Evolutionary conservation across 2,329 filamentous ascomycete genomes (phyloP).

Genomic region (Chaetomium sp.): DNA sequence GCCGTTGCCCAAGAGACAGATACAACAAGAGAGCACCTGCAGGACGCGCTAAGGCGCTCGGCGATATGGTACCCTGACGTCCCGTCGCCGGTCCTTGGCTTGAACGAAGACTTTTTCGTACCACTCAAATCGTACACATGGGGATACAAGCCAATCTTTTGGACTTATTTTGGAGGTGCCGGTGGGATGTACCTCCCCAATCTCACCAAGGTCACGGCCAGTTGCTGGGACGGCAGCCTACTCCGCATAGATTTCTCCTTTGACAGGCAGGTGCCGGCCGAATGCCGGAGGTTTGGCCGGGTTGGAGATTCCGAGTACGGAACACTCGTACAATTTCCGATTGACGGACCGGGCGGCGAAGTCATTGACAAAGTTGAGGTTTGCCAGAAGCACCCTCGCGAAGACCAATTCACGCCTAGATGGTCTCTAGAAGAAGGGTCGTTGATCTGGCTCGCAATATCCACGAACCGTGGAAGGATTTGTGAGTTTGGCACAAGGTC

Average conservation of each 20-base stretch:
- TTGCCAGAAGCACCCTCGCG: neutral
- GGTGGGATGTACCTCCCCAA: neutral
- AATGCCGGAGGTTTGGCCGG: slow-evolving; percentile 1
- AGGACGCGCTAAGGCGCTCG: neutral
- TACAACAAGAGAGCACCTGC: neutral
- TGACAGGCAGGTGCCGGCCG: neutral
- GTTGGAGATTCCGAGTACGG: neutral
- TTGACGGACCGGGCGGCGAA: slow-evolving; percentile 12
- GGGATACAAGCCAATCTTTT: slow-evolving; percentile 4
- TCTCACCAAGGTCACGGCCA: neutral
- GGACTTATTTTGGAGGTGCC: slow-evolving; percentile 4
- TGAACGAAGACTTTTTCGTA: neutral
- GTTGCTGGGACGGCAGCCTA: neutral
- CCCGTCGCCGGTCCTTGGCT: neutral
- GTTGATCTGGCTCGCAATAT: slow-evolving; percentile 1
- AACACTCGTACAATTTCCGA: neutral
- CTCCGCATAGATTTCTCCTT: neutral
- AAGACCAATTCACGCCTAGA: neutral
- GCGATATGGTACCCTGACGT: slow-evolving; percentile 5
- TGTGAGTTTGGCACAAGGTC: neutral
- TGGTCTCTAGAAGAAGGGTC: neutral
- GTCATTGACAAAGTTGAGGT: slow-evolving; percentile 4
- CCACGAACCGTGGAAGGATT: slow-evolving; percentile 12
- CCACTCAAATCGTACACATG: neutral
- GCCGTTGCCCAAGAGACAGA: neutral